Percentiles rank a stretch among this genome's conserved stretches.
Conservation (phyloP, 2,329 filamentous ascomycete species). For the Pseudogymnoascus sp. region DNA sequence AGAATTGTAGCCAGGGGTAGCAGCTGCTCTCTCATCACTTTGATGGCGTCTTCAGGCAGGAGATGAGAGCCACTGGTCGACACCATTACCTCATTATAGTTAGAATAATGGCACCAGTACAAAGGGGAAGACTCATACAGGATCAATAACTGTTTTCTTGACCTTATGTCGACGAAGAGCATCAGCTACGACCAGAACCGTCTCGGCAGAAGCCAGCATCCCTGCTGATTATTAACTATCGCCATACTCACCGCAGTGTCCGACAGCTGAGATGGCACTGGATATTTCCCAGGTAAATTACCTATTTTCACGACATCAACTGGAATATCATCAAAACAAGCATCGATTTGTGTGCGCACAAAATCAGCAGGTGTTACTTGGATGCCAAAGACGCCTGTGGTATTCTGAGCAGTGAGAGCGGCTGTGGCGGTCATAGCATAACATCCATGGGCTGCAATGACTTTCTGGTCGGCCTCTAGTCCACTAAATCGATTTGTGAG, state of each 20-base stretch:
- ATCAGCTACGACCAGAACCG: slow-evolving; percentile 59
- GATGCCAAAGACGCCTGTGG: slow-evolving; percentile 70
- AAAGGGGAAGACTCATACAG: slow-evolving; percentile 41
- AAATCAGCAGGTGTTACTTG: slow-evolving; percentile 72
- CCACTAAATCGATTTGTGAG: slow-evolving; percentile 46
- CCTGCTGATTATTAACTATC: slow-evolving; percentile 38
- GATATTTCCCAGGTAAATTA: slow-evolving; percentile 33
- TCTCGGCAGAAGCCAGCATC: slow-evolving; percentile 70
- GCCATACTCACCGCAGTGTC: not conserved
- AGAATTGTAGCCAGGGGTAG: slow-evolving; percentile 59
- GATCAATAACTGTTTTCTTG: slow-evolving; percentile 59
- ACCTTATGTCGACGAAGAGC: slow-evolving; percentile 51
- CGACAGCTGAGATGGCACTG: not conserved
- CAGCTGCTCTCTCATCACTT: slow-evolving; percentile 48
- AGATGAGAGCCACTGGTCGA: slow-evolving; percentile 69
- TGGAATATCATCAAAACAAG: slow-evolving; percentile 73
- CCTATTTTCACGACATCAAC: slow-evolving; percentile 89
- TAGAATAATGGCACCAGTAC: not conserved
- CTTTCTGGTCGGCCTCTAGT: slow-evolving; percentile 91
- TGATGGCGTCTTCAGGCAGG: slow-evolving; percentile 55
- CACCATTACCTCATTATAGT: slow-evolving; percentile 68
- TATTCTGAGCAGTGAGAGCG: slow-evolving; percentile 94
- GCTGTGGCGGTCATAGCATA: slow-evolving; percentile 96
- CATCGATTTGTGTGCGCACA: slow-evolving; percentile 75
- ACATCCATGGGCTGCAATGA: slow-evolving; percentile 81